phyloP scores from a whole-genome alignment of 306 rosid species.

The Quercus suber region DNA sequence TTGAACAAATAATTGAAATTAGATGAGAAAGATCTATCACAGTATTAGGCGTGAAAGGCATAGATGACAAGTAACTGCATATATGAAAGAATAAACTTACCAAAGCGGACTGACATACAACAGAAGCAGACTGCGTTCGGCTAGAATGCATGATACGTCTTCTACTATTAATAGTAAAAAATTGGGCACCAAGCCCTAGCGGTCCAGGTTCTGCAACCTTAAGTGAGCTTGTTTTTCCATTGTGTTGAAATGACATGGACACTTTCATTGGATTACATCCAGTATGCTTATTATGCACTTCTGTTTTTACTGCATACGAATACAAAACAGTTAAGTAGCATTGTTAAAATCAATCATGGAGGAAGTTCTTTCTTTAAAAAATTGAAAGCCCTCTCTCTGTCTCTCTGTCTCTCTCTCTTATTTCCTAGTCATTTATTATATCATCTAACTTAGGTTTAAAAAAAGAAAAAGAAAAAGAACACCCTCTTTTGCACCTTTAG shows the following conservation, averaged over 20 bases:
- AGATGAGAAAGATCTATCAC: background rate
- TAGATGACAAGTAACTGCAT: background rate
- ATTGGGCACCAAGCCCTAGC: slow-evolving; percentile 1
- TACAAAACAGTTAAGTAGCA: background rate
- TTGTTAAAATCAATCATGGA: background rate
- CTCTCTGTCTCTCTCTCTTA: background rate
- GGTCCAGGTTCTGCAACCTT: slow-evolving; percentile 13
- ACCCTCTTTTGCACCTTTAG: background rate
- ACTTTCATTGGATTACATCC: slow-evolving; percentile 7
- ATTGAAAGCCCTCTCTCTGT: too few relatives aligned
- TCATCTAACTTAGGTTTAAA: background rate
- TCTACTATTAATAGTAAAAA: slow-evolving; percentile 6
- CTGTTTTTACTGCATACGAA: slow-evolving; percentile 2
- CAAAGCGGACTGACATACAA: slow-evolving; percentile 41
- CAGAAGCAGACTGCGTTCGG: slow-evolving; percentile 24
- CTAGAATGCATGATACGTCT: slow-evolving; percentile 7
- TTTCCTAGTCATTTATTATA: background rate
- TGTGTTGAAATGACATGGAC: background rate
- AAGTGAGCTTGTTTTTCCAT: background rate
- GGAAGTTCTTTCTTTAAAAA: too few relatives aligned
- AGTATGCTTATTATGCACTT: slow-evolving; percentile 1
- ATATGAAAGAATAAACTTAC: slow-evolving; percentile 25
- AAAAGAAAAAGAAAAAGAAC: background rate
- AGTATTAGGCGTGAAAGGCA: background rate
- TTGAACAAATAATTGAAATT: background rate